phyloP scores from a whole-genome alignment of 495 filamentous ascomycete species.

The Daldinia bambusicola region DNA sequence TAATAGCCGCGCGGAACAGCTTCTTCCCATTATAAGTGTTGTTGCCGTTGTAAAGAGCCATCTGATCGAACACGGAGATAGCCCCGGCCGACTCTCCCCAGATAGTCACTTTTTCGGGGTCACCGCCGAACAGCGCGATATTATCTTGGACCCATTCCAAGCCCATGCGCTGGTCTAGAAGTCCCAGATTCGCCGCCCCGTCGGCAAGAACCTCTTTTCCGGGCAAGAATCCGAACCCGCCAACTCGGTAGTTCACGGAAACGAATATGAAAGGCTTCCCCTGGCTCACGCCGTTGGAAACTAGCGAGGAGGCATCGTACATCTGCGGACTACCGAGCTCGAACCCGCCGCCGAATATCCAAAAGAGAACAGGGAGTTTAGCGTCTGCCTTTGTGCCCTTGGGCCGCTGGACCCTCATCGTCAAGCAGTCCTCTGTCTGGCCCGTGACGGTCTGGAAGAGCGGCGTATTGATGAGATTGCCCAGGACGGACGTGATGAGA shows the following conservation, averaged over 20 bases:
- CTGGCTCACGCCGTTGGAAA: conserved; percentile 61
- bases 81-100: conserved; percentile 79
- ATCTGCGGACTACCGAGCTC: conserved; percentile 64
- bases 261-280: conserved; percentile 72
- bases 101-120: conserved; percentile 72
- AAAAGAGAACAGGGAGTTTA: conserved; percentile 74
- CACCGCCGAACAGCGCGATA: conserved; percentile 74
- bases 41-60: conserved; percentile 74
- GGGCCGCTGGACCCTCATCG: conserved; percentile 71
- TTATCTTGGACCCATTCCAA: conserved; percentile 74
- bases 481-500: conserved; percentile 61
- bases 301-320: conserved; percentile 68
- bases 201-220: conserved; percentile 72
- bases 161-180: conserved; percentile 73
- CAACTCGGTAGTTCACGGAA: conserved; percentile 70
- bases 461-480: conserved; percentile 63
- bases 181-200: conserved; percentile 69
- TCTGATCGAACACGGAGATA: conserved; percentile 77
- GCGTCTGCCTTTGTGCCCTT: conserved; percentile 62
- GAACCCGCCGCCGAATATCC: conserved; percentile 81
- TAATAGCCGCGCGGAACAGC: conserved; percentile 76
- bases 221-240: conserved; percentile 68
- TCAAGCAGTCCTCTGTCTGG: conserved; percentile 74
- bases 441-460: conserved; percentile 63
- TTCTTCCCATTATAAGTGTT: conserved; percentile 74